Conservation (phyloP, 768 basidiomycete species). For the Mycena galericulata region DNA sequence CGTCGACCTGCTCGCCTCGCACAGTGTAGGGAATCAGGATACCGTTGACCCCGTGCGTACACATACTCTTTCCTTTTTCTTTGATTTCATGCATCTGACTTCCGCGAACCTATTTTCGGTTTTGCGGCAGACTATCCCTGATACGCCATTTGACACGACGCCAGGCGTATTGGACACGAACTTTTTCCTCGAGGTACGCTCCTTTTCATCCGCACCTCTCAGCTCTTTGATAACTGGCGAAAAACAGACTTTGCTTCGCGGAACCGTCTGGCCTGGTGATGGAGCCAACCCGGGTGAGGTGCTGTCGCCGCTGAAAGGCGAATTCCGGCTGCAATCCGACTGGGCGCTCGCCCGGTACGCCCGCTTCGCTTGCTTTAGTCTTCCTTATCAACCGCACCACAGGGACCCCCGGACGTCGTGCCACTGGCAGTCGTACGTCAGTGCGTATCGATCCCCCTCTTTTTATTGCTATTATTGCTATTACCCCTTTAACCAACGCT, state of each 20-base stretch:
- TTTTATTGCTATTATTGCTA: neutral
- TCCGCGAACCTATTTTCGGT: neutral
- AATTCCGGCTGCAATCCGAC: conserved; percentile 51
- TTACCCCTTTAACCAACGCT: neutral
- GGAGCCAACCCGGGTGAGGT: conserved; percentile 38
- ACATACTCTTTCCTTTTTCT: no score
- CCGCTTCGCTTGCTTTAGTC: neutral
- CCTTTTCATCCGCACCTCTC: neutral
- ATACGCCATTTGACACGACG: conserved; percentile 46
- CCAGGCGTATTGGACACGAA: conserved; percentile 44
- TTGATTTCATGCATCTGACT: neutral
- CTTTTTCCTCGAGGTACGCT: conserved; percentile 43
- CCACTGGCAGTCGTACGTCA: conserved; percentile 45
- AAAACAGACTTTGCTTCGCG: conserved; percentile 19
- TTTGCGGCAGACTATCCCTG: conserved; percentile 33
- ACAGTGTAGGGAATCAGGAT: conserved; percentile 34
- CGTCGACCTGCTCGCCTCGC: conserved; percentile 33
- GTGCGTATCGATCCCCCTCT: conserved; percentile 4
- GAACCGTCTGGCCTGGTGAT: conserved; percentile 14
- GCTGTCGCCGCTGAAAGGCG: conserved; percentile 41
- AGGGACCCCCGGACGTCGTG: conserved; percentile 46
- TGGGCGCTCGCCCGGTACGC: conserved; percentile 21
- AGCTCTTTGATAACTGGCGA: neutral
- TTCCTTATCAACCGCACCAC: neutral
- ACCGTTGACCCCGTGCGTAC: conserved; percentile 29